phyloP scores from a whole-genome alignment of 2,329 filamentous ascomycete species.

The Penicillium sp. region DNA sequence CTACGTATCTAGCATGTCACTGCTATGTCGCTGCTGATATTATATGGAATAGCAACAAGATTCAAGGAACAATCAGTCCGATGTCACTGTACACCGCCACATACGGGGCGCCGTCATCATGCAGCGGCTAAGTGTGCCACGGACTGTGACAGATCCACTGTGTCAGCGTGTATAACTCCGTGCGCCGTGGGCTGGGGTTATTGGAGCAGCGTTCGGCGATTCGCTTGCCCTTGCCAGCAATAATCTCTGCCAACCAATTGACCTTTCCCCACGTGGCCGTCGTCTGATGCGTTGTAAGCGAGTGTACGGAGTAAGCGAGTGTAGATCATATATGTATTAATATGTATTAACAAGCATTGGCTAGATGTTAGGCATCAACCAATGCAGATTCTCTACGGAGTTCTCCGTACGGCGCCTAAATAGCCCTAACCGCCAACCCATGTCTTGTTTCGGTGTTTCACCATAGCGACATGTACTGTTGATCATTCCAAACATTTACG shows the following conservation, averaged over 20 bases:
- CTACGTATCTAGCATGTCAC: background rate
- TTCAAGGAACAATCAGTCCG: background rate
- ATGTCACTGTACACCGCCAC: background rate
- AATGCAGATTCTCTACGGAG: too few species aligned
- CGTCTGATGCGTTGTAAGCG: background rate
- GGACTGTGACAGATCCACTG: background rate
- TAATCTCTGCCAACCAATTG: background rate
- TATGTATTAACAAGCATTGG: background rate
- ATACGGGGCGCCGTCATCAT: background rate
- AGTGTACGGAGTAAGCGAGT: background rate
- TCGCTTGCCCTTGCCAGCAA: too few species aligned
- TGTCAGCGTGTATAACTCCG: background rate
- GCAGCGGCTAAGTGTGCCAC: background rate
- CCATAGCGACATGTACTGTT: background rate
- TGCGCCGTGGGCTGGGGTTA: background rate
- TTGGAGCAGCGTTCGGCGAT: background rate
- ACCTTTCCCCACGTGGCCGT: background rate
- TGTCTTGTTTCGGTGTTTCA: too few species aligned
- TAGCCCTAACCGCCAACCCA: too few species aligned
- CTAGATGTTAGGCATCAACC: background rate
- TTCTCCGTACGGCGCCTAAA: too few species aligned
- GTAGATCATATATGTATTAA: too few species aligned
- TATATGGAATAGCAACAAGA: background rate
- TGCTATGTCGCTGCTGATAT: background rate
- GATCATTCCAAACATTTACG: too few species aligned